These are phyloP conservation scores for Cordyceps tenuipes DNA, from an alignment of 2,329 filamentous ascomycete species.

Conservation along the genomic window DNA sequence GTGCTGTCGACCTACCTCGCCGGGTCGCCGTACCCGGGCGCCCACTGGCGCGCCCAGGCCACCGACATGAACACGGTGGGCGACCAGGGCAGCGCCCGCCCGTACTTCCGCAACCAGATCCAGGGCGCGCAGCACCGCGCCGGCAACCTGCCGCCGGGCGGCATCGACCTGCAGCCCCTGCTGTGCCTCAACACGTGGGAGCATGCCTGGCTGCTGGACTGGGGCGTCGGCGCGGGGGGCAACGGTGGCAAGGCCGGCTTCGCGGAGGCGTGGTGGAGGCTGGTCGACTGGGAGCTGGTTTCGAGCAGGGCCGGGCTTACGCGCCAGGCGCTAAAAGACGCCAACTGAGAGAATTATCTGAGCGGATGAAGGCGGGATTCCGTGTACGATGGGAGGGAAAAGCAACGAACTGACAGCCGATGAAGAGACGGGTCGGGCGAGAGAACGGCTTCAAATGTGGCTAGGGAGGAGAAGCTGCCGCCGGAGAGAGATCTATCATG, in stretches of 20 bases:
- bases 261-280: constrained; percentile 77
- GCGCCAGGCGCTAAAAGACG: constrained; percentile 28
- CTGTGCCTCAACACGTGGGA: constrained; percentile 96
- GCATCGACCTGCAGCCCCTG: constrained; percentile 63
- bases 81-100: constrained; percentile 27
- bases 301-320: constrained; percentile 29
- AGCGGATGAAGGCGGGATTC: not conserved
- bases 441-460: not conserved
- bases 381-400: not conserved
- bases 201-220: constrained; percentile 84
- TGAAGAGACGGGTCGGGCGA: not conserved
- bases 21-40: constrained; percentile 77
- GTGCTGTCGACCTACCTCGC: constrained; percentile 87
- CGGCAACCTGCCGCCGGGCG: constrained; percentile 50
- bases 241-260: constrained; percentile 66
- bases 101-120: constrained; percentile 32
- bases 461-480: not conserved
- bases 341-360: not conserved
- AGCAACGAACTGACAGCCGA: not conserved
- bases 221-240: constrained; percentile 49
- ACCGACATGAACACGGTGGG: constrained; percentile 62
- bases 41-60: constrained; percentile 66
- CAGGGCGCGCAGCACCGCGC: constrained; percentile 19
- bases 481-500: not conserved
- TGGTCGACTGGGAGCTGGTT: constrained; percentile 77